These are phyloP conservation scores for Nothomitra cinnamomea DNA, from an alignment of 2,329 filamentous ascomycete species.

Conservation along the genomic window DNA sequence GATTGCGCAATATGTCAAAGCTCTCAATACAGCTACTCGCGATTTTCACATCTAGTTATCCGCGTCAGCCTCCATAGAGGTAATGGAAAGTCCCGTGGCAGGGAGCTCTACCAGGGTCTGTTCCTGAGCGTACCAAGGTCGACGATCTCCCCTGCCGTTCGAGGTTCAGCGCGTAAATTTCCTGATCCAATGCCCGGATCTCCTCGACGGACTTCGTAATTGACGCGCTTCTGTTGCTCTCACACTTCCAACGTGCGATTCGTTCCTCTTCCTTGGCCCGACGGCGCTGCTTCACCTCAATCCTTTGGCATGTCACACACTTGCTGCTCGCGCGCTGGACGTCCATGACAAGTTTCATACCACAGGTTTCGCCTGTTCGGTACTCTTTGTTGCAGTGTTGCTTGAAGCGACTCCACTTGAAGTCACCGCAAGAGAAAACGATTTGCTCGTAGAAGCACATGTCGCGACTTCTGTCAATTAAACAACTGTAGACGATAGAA, in stretches of 20 bases:
- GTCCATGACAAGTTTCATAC: slow-evolving; percentile 73
- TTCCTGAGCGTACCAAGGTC: too few species aligned
- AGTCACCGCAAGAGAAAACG: slow-evolving; percentile 72
- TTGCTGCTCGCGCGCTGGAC: slow-evolving; percentile 45
- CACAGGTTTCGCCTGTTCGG: slow-evolving; percentile 89
- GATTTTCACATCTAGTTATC: too few species aligned
- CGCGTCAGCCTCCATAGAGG: too few species aligned
- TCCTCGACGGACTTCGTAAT: slow-evolving; percentile 53
- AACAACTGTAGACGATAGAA: too few species aligned
- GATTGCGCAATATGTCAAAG: too few species aligned
- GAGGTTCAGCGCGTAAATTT: slow-evolving; percentile 46
- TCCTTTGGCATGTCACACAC: slow-evolving; percentile 79
- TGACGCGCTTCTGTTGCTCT: slow-evolving; percentile 42
- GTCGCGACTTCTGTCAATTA: slow-evolving; percentile 20
- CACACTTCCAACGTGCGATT: slow-evolving; percentile 58
- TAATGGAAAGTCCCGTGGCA: too few species aligned
- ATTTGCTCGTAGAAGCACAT: slow-evolving; percentile 98
- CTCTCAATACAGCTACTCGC: too few species aligned
- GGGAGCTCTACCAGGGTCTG: too few species aligned
- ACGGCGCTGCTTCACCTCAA: slow-evolving; percentile 67
- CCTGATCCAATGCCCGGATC: slow-evolving; percentile 52
- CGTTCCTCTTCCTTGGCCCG: slow-evolving; percentile 58
- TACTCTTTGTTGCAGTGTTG: slow-evolving; percentile 90
- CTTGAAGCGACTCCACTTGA: slow-evolving; percentile 87
- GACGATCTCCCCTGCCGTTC: slow-evolving; percentile 29